Evolutionary conservation across 2,329 filamentous ascomycete genomes (phyloP), one percentile per base, ranked within the genome.

Genomic region (Cyphellophora attinorum): DNA sequence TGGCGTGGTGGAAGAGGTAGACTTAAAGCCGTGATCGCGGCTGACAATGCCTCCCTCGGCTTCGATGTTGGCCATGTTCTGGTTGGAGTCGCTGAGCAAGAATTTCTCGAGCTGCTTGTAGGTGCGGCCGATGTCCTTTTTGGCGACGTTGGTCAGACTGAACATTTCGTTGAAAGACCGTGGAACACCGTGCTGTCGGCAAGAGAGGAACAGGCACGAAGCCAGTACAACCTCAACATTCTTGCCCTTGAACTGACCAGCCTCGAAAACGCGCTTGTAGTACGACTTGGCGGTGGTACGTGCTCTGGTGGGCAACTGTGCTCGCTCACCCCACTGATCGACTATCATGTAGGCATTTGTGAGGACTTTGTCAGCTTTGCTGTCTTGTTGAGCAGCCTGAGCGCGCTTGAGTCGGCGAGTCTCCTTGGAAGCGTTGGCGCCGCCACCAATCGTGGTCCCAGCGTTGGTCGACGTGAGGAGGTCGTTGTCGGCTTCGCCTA

Each of bases 181-280:
- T 4, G 84, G 81, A 18, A 88, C 81, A 42, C 79, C 76, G 54
- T 85, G 82, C 60, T 95, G 85, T 29, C 91, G 85, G 58, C 89
- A 96, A 27, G 91, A 86, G 51, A 98, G 89, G 67, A 98, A 96
- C 60, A 98, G 91, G 62, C 88, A 95, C 5, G 88, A 86, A 4
- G 91, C 91, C 47, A 96, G 89, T 48, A 98, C 81, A 37, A 85
- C 84, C 50, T 96, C 89, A 54, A 88, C 82, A 1, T 84, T 81
- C 63, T 98, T 98, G 55, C 88, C 88, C 65, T 94, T 94, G 72
- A 96, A 86, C 37, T 86, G 73, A 58, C 89, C 89, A 54, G 81
- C 80, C 60, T 98, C 91, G 50, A 94, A 86, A 15, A 89, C 84
- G 38, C 91, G 74, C 67, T 95, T 96, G 74, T 82, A 98, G 45